Conservation (phyloP, 441 rosid species). For the Daphne laureola region DNA sequence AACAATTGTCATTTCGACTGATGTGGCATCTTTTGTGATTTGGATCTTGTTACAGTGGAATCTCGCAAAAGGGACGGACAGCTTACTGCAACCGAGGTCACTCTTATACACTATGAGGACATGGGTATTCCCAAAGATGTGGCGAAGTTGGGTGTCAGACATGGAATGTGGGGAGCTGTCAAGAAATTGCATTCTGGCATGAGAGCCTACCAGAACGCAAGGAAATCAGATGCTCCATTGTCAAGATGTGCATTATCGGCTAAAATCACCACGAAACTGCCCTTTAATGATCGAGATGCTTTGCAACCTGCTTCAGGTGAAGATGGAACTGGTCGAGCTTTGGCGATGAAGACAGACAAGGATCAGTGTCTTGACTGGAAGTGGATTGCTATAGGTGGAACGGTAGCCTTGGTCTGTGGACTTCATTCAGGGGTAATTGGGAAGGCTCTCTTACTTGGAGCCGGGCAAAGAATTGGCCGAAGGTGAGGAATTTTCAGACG, state of each 20-base stretch:
- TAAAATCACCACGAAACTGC: slow-evolving; percentile 56
- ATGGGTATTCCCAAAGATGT: slow-evolving; percentile 99
- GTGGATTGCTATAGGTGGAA: slow-evolving; percentile 79
- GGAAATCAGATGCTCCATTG: slow-evolving; percentile 43
- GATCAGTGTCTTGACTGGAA: slow-evolving; percentile 77
- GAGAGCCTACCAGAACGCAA: slow-evolving; percentile 72
- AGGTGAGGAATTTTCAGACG: slow-evolving; percentile 36
- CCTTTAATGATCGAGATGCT: slow-evolving; percentile 33
- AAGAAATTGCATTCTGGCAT: slow-evolving; percentile 76
- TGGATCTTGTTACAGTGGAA: slow-evolving; percentile 49
- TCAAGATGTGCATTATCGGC: slow-evolving; percentile 72
- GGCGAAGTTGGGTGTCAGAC: slow-evolving; percentile 86
- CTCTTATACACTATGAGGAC: slow-evolving; percentile 79
- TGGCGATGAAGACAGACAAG: slow-evolving; percentile 23
- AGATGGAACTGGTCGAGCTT: slow-evolving; percentile 29
- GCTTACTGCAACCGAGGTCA: slow-evolving; percentile 73
- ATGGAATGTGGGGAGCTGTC: slow-evolving; percentile 96
- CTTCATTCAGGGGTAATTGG: slow-evolving; percentile 67
- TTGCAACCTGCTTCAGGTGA: slow-evolving; percentile 25
- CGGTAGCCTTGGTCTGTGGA: slow-evolving; percentile 70
- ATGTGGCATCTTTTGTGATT: slow-evolving; percentile 3
- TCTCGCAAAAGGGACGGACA: slow-evolving; percentile 80
- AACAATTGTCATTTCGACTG: slow-evolving; percentile 4
- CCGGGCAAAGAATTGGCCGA: slow-evolving; percentile 71
- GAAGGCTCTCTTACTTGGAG: slow-evolving; percentile 72